Evolutionary conservation across 2,329 filamentous ascomycete species (phyloP), one percentile per base, ranked within the genome.

Genomic region (Talaromyces sp.): DNA sequence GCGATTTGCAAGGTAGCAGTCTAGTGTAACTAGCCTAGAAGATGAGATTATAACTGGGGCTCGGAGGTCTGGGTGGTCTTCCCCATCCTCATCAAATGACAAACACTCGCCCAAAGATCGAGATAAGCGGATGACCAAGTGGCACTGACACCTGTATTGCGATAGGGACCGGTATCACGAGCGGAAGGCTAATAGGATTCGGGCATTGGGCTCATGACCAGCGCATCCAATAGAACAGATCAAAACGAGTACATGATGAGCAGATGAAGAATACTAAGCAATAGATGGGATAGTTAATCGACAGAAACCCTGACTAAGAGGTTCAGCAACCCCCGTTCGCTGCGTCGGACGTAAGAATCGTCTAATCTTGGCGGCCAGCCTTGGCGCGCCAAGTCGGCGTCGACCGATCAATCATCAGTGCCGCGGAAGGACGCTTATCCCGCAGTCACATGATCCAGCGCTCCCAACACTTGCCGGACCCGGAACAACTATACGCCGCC

Each of bases 401-500:
- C 54, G 49, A 27, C 54, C 19, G 49, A 57, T 19, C 6, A 35
- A 35, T 8, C 10, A 10, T 35, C 31, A 60, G 31, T 35, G 45
- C 35, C 11, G 19, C 62, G 57, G 62, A 37, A 47, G 7, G 50
- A 56, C 19, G 24, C 13, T 56, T 60, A 24, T 58, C 41, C 57
- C 11, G 45, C 11, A 13, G n/a, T 41, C 58, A 43, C n/a, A 8
- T 57, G 58, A 58, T 41, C 16, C 4, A 2, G n/a, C 22, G 27
- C 19, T 41, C 59, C 27, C 58, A 22, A 41, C 33, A 7, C 1
- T 19, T 16, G n/a, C 2, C 59, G 45, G 72, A 69, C 70, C 69
- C 50, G 73, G 72, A 73, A 60, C 31, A 71, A 70, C 72, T 69
- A 65, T 72, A 69, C 41, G 65, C 70, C 70, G 67, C 68, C 62